Percentiles rank a stretch among this genome's conserved stretches.
phyloP scores from a whole-genome alignment of 768 basidiomycete species.

The Megacollybia marginata region DNA sequence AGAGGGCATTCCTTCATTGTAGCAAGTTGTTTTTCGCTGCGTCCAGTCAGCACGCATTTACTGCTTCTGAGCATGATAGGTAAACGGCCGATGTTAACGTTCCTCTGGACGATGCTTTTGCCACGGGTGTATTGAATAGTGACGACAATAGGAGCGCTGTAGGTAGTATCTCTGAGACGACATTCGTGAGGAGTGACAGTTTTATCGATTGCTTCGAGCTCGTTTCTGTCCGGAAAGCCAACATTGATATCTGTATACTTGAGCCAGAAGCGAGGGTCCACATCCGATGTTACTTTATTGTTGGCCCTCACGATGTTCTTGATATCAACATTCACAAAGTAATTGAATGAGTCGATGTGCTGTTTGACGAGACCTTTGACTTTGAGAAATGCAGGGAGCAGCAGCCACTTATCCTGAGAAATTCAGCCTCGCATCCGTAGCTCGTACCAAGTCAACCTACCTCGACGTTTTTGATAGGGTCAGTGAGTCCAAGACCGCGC shows the following conservation, averaged over 20 bases:
- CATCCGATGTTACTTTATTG: constrained; percentile 90
- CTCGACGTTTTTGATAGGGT: constrained; percentile 87
- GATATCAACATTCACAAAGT: constrained; percentile 95
- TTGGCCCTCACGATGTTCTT: constrained; percentile 95
- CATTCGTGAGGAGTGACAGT: constrained; percentile 95
- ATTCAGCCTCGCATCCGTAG: constrained; percentile 3
- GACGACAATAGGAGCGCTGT: constrained; percentile 88
- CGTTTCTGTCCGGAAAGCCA: constrained; percentile 85
- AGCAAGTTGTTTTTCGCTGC: constrained; percentile 77
- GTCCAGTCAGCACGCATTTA: constrained; percentile 84
- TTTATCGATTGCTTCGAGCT: constrained; percentile 70
- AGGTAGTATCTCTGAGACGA: constrained; percentile 90
- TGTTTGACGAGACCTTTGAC: constrained; percentile 99
- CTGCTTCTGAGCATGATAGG: constrained; percentile 97
- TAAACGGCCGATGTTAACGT: constrained; percentile 82
- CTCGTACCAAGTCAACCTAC: constrained; percentile 35
- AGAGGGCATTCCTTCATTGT: constrained; percentile 94
- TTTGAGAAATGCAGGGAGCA: constrained; percentile 92
- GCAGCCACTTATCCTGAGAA: constrained; percentile 92
- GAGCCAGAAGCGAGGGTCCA: constrained; percentile 94
- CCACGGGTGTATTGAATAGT: constrained; percentile 94
- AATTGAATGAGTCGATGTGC: constrained; percentile 98
- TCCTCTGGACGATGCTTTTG: constrained; percentile 79
- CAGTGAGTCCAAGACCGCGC: constrained; percentile 76
- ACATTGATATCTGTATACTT: constrained; percentile 95